Evolutionary conservation across 441 rosid genomes (phyloP).

Genomic region (Populus trichocarpa): DNA sequence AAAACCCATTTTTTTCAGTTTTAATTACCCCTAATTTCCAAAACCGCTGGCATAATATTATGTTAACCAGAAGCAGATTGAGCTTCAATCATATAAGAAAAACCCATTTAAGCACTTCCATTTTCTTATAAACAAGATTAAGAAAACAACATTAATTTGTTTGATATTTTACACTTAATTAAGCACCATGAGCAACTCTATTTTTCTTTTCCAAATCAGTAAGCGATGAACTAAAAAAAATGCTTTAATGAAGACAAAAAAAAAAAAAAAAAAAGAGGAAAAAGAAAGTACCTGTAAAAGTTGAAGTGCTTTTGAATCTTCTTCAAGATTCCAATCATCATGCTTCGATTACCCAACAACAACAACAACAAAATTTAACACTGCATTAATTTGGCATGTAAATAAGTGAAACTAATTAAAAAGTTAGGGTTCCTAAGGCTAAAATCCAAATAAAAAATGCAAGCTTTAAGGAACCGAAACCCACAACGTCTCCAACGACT

Average conservation of each 20-base stretch:
- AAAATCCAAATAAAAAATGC: background rate
- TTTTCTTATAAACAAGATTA: background rate
- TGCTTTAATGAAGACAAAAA: background rate
- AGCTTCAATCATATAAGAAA: background rate
- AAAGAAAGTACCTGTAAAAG: conserved; percentile 45
- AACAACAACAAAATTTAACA: background rate
- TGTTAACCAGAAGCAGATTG: background rate
- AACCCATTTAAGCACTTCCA: background rate
- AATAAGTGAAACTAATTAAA: background rate
- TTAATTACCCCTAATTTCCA: background rate
- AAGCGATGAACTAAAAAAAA: background rate
- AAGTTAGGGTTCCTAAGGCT: conserved; percentile 16
- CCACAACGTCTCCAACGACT: conserved; percentile 75
- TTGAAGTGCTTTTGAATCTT: conserved; percentile 78
- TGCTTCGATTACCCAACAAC: conserved; percentile 40
- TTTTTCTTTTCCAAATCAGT: background rate
- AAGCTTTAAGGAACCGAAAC: conserved; percentile 1
- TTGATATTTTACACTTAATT: background rate
- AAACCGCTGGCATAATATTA: background rate
- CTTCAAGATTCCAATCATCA: conserved; percentile 70
- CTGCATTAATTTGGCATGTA: background rate
- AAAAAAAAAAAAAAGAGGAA: background rate
- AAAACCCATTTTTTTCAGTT: background rate
- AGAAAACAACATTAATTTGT: background rate
- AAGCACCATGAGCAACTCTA: background rate